Percentiles rank a stretch among this genome's conserved stretches.
Conservation (phyloP, 2,329 filamentous ascomycete species). For the Thyridium curvatum region DNA sequence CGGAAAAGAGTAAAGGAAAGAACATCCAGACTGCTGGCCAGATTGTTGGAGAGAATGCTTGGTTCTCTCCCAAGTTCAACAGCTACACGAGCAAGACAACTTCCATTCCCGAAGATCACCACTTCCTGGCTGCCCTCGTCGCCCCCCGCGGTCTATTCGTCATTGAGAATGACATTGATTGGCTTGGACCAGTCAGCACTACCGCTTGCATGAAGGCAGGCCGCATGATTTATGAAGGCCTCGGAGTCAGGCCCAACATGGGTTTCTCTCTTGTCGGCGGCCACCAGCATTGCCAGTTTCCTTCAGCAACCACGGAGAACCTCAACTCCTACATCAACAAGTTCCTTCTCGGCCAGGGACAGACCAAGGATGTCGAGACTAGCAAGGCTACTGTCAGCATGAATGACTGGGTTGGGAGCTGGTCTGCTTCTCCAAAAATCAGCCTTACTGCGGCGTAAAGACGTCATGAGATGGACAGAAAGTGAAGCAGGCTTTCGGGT, state of each 20-base stretch:
- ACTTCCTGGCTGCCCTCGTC: conserved; percentile 46
- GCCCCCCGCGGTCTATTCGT: conserved; percentile 46
- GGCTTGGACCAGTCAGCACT: conserved; percentile 45
- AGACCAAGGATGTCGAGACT: conserved; percentile 22
- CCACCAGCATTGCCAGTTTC: conserved; percentile 47
- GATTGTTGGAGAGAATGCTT: conserved; percentile 53
- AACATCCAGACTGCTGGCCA: conserved; percentile 50
- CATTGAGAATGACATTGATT: conserved; percentile 49
- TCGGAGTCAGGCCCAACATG: conserved; percentile 43
- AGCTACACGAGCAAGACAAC: conserved; percentile 36
- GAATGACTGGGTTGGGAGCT: conserved; percentile 25
- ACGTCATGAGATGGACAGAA: no score
- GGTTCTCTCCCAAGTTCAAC: conserved; percentile 50
- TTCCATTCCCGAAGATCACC: conserved; percentile 45
- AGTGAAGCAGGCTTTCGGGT: no score
- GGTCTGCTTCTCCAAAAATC: conserved; percentile 14
- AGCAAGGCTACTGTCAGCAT: conserved; percentile 25
- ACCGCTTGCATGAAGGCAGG: conserved; percentile 48
- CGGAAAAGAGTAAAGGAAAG: conserved; percentile 39
- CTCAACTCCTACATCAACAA: conserved; percentile 41
- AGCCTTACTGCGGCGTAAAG: neutral
- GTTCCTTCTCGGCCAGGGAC: conserved; percentile 32
- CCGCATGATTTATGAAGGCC: conserved; percentile 41
- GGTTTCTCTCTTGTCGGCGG: conserved; percentile 45
- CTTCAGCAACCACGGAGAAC: conserved; percentile 32